phyloP scores from a whole-genome alignment of 306 rosid genomes.

The Quercus parvula region DNA sequence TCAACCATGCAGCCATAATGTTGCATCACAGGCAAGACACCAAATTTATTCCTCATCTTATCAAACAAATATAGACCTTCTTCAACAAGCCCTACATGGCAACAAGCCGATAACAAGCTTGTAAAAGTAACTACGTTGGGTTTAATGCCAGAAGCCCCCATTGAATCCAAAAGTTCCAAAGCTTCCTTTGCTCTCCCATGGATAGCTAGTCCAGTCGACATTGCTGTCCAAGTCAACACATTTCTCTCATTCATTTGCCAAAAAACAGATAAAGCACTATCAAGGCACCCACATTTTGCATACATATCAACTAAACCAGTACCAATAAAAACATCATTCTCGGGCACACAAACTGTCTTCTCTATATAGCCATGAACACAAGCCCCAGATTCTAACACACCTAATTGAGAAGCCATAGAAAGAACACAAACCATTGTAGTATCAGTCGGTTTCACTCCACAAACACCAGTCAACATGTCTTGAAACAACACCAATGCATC shows the following conservation, averaged over 20 bases:
- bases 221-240: conserved; percentile 77
- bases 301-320: conserved; percentile 84
- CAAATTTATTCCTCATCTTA: conserved; percentile 46
- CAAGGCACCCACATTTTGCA: conserved; percentile 70
- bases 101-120: conserved; percentile 59
- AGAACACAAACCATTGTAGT: conserved; percentile 66
- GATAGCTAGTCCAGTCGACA: conserved; percentile 69
- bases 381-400: conserved; percentile 55
- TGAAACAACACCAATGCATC: conserved; percentile 52
- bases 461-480: conserved; percentile 48
- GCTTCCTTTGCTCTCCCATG: conserved; percentile 71
- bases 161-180: conserved; percentile 50
- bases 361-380: conserved; percentile 61
- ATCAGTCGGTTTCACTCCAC: conserved; percentile 54
- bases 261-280: conserved; percentile 51
- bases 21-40: conserved; percentile 45
- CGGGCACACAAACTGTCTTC: conserved; percentile 47
- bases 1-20: conserved; percentile 69
- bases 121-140: conserved; percentile 57
- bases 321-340: conserved; percentile 69
- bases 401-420: conserved; percentile 64
- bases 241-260: conserved; percentile 50
- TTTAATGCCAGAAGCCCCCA: conserved; percentile 49
- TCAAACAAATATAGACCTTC: conserved; percentile 50
- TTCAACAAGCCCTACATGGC: conserved; percentile 61